Evolutionary conservation across 2,329 filamentous ascomycete species (phyloP).

Genomic region (Calonectria crousiana): DNA sequence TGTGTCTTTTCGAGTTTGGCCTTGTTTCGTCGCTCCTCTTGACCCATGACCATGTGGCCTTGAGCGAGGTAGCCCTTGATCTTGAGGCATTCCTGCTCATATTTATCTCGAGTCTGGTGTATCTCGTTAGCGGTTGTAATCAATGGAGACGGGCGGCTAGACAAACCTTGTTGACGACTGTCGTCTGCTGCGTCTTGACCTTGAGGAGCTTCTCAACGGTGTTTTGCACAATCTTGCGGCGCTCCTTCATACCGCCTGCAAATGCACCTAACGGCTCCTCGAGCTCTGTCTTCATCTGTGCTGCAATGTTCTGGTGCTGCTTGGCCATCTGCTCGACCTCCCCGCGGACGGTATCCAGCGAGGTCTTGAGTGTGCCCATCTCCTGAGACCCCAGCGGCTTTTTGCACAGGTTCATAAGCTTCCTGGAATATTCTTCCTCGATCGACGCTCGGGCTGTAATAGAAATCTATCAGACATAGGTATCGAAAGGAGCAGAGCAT

Average conservation of each 20-base stretch:
- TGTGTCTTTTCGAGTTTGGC: conserved; percentile 99
- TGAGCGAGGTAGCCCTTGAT: conserved; percentile 99
- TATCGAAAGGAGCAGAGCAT: no score
- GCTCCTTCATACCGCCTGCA: conserved; percentile 94
- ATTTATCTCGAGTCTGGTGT: conserved; percentile 84
- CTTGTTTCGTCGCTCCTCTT: conserved; percentile 99
- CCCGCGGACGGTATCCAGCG: conserved; percentile 87
- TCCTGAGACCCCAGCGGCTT: conserved; percentile 93
- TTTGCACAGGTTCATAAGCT: conserved; percentile 85
- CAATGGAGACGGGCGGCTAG: rapidly evolving
- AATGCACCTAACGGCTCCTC: conserved; percentile 95
- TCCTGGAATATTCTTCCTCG: conserved; percentile 96
- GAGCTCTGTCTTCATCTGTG: conserved; percentile 95
- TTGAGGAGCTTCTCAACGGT: conserved; percentile 96
- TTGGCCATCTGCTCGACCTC: conserved; percentile 96
- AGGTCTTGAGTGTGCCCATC: conserved; percentile 83
- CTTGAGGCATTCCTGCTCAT: conserved; percentile 97
- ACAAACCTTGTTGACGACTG: conserved; percentile 87
- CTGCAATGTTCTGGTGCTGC: conserved; percentile 88
- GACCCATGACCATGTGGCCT: conserved; percentile 99
- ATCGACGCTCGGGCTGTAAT: conserved; percentile 84
- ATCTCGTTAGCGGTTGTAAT: conserved; percentile 11
- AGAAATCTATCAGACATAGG: not conserved
- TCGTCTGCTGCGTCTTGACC: conserved; percentile 91
- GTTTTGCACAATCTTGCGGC: conserved; percentile 94